Percentiles rank a stretch among this genome's conserved stretches.
These are phyloP conservation scores for Asterochloris sp. DNA, from an alignment of 139 green algal species.

Conservation along the genomic window DNA sequence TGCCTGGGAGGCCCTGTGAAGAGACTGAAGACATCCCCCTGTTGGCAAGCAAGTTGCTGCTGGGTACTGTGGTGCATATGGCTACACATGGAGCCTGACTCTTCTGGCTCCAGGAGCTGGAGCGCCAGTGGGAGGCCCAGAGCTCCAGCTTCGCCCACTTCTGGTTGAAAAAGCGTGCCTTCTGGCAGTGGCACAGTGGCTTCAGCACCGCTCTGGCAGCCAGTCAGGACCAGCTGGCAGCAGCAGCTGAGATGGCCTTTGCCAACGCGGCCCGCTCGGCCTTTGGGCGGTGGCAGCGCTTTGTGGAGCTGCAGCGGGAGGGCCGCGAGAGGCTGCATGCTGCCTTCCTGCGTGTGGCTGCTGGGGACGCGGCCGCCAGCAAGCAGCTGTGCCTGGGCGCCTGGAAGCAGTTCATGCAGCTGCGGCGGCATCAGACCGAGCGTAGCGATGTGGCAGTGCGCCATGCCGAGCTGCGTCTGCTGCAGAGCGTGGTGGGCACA, in stretches of 20 bases:
- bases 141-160: slow-evolving; percentile 6
- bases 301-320: slow-evolving; percentile 15
- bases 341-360: slow-evolving; percentile 5
- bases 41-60: too few species aligned
- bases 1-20: too few species aligned
- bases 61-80: too few species aligned
- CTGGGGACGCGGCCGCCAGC: slow-evolving; percentile 7
- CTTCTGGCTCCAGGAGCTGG: background rate
- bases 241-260: slow-evolving; percentile 4
- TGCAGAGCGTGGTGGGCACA: slow-evolving; percentile 24
- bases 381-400: background rate
- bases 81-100: too few species aligned
- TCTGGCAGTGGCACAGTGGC: background rate
- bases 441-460: slow-evolving; percentile 2
- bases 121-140: slow-evolving; percentile 14
- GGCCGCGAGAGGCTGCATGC: slow-evolving; percentile 10
- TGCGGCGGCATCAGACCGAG: background rate
- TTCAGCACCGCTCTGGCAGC: background rate
- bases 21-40: too few species aligned
- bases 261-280: slow-evolving; percentile 4
- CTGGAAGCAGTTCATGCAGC: slow-evolving; percentile 5
- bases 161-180: slow-evolving; percentile 11
- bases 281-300: slow-evolving; percentile 4
- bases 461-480: background rate
- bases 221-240: background rate